phyloP scores from a whole-genome alignment of 352 stramenopile genomes.

The Elongisporangium prolatum region DNA sequence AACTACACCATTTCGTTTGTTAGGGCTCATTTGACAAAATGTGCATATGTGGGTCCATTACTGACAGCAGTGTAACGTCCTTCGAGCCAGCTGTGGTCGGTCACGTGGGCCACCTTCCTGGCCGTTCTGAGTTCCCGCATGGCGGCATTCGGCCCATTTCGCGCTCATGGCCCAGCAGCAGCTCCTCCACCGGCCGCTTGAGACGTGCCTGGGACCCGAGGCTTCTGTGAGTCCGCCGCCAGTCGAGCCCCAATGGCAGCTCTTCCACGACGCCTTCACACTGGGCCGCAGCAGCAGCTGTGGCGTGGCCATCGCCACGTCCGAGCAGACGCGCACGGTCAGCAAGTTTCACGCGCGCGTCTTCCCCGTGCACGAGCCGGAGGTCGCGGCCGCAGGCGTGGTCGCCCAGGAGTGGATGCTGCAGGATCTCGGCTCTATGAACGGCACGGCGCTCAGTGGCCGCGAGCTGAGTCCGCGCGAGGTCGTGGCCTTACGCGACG shows the following conservation, averaged over 20 bases:
- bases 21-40: background rate
- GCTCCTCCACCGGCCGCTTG: background rate
- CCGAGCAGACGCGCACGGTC: slow-evolving; percentile 65
- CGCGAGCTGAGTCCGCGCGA: slow-evolving; percentile 45
- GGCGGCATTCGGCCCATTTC: background rate
- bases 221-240: background rate
- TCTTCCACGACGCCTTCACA: slow-evolving; percentile 57
- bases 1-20: no score
- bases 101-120: background rate
- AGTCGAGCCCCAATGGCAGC: slow-evolving; percentile 11
- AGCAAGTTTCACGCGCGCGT: slow-evolving; percentile 71
- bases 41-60: background rate
- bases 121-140: background rate
- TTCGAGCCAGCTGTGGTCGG: background rate
- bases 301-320: slow-evolving; percentile 66
- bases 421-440: slow-evolving; percentile 76
- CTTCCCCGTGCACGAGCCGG: slow-evolving; percentile 30
- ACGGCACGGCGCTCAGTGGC: slow-evolving; percentile 77
- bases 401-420: slow-evolving; percentile 43
- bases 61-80: background rate
- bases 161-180: background rate
- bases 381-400: slow-evolving; percentile 4
- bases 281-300: slow-evolving; percentile 66
- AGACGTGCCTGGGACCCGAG: background rate
- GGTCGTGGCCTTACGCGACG: slow-evolving; percentile 56